phyloP scores from a whole-genome alignment of 345 rosid genomes.

The Gossypium australe region DNA sequence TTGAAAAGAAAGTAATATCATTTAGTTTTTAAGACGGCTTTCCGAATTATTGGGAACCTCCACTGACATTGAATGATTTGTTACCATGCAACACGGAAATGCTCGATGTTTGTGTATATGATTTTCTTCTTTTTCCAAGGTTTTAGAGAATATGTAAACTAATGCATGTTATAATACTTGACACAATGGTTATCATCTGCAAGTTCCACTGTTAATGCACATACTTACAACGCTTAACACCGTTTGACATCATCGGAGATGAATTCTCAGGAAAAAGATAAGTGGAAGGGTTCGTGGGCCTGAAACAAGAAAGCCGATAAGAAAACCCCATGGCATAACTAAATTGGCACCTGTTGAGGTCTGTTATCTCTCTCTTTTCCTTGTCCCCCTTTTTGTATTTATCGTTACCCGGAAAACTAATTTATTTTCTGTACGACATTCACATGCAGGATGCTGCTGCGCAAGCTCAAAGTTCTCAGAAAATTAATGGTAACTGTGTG shows the following conservation, averaged over 20 bases:
- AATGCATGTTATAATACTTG: neutral
- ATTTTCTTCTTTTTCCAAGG: neutral
- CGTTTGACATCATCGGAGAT: neutral
- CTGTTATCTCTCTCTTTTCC: conserved; percentile 15
- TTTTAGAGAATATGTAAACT: neutral
- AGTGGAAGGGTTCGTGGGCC: conserved; percentile 53
- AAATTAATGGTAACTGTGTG: conserved; percentile 22
- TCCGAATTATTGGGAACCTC: neutral
- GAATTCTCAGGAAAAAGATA: conserved; percentile 65
- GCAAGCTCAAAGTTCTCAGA: conserved; percentile 33
- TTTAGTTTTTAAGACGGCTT: neutral
- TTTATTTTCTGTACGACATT: conserved; percentile 6
- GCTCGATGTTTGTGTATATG: neutral
- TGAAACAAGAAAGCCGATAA: conserved; percentile 61
- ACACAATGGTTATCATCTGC: neutral
- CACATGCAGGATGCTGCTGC: conserved; percentile 50
- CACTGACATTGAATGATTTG: neutral
- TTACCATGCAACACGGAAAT: neutral
- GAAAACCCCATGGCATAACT: conserved; percentile 49
- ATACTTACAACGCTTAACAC: neutral
- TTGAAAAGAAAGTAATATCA: neutral
- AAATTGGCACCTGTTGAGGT: conserved; percentile 81
- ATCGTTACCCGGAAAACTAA: neutral
- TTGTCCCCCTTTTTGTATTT: neutral
- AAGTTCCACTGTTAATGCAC: neutral